Base-by-base conservation (phyloP, 805 yeast genomes). In the Vanderwaltozyma verrucispora region DNA sequence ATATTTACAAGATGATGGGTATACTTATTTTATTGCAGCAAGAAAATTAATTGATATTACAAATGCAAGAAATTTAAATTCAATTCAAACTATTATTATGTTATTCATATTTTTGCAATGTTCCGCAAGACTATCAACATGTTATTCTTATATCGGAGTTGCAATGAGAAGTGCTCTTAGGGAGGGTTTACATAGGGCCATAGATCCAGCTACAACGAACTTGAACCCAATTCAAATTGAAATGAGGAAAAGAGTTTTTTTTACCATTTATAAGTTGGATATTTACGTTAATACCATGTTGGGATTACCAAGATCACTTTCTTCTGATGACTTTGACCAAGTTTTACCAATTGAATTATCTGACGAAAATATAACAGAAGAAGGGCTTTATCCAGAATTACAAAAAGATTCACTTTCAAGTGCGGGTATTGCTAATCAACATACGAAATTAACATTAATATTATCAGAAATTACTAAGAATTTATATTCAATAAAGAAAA, bases 261-360 rank as follows among this genome's bases (percentile, higher is more conserved):
- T 85, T 77, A 83, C 95, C 0, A 80, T 88, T 41, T 80, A 83
- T 58, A 87, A 88, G 55, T 74, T 87, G 83, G 96, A 88, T 56
- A 77, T 86, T 28, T 88, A 88, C 54, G 83, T 87, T 40, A 85
- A 86, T 56, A 83, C 95, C 3, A 78, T 87, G 73, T 57, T 88
- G 45, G 96, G 96, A 1, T 64, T 87, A 34, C 96, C 96, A 1
- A 68, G 89, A 45, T 60, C 68, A 1, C 74, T 88, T 15, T 71
- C 76, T 42, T 87, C 83, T 43, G 84, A 77, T 43, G 95, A 88
- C 48, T 80, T 83, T 47, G 94, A 86, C 60, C 95, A 86, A 53
- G 86, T 79, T 42, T 64, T 86, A 43, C 96, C 96, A 0, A 63
- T 72, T 31, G 95, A 87, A 46, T 64, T 86, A 25, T 94, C 86